Conservation (phyloP, 2,329 filamentous ascomycete species). For the Aspergillus awamori region DNA sequence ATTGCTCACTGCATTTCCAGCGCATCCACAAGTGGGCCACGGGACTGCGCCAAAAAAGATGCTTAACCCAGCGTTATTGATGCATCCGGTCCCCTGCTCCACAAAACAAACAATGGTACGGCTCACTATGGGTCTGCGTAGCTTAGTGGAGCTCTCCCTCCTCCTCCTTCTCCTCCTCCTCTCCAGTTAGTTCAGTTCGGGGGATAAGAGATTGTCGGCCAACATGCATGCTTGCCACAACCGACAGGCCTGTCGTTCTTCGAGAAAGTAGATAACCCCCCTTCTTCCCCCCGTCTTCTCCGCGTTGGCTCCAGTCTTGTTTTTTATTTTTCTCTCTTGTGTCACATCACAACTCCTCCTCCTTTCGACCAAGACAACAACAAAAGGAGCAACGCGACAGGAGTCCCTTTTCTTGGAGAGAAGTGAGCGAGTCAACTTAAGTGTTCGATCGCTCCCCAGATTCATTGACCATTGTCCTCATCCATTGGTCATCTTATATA, state of each 20-base stretch:
- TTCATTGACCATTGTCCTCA: background rate
- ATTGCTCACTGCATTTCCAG: conserved; percentile 13
- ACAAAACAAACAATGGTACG: conserved; percentile 24
- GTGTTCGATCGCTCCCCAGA: conserved; percentile 4
- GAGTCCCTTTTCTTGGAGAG: background rate
- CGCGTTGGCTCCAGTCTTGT: conserved; percentile 20
- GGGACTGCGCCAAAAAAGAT: conserved; percentile 29
- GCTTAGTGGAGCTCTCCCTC: conserved; percentile 19
- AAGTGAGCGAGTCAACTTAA: conserved; percentile 5
- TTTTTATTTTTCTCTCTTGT: conserved; percentile 17
- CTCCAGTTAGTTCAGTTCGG: conserved; percentile 12
- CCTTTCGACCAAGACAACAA: background rate
- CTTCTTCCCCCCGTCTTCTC: conserved; percentile 25
- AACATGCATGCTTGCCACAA: conserved; percentile 25
- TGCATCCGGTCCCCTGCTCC: conserved; percentile 32
- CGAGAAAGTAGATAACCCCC: conserved; percentile 33
- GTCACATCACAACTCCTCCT: conserved; percentile 7
- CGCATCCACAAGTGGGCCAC: conserved; percentile 17
- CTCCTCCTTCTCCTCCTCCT: background rate
- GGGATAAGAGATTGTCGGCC: conserved; percentile 18
- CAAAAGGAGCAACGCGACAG: background rate
- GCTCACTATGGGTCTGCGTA: conserved; percentile 14
- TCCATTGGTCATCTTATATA: background rate
- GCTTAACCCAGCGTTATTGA: conserved; percentile 37
- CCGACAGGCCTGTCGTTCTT: conserved; percentile 25